Conservation (phyloP, 306 rosid species). For the Cicer bijugum region DNA sequence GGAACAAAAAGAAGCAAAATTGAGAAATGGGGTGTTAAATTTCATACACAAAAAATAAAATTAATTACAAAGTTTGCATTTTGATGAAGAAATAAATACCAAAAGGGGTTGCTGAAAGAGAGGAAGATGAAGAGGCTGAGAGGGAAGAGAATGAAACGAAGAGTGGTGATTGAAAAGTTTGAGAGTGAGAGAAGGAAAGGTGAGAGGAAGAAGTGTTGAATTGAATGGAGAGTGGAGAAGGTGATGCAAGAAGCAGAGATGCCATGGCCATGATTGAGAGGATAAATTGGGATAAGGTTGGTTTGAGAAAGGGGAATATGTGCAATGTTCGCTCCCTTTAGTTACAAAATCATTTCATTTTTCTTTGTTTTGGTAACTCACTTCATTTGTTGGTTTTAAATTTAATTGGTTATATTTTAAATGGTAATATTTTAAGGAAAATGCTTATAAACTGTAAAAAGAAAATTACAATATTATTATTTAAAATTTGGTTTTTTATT, state of each 20-base stretch:
- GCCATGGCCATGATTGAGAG: constrained; percentile 69
- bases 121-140: constrained; percentile 46
- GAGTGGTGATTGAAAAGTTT: constrained; percentile 55
- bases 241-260: constrained; percentile 61
- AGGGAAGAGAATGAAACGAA: constrained; percentile 46
- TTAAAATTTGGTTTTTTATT: no score
- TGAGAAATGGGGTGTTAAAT: constrained; percentile 36
- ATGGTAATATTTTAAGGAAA: no score
- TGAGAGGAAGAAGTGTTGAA: constrained; percentile 47
- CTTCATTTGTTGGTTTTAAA: no score
- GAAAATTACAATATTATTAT: no score
- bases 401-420: no score
- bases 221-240: constrained; percentile 56
- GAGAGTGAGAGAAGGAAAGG: constrained; percentile 68
- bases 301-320: not conserved
- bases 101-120: constrained; percentile 53
- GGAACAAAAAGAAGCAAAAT: not conserved
- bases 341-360: no score
- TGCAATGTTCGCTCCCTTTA: not conserved
- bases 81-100: constrained; percentile 53
- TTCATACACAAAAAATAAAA: not conserved
- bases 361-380: no score
- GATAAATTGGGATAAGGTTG: constrained; percentile 48
- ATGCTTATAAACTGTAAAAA: no score
- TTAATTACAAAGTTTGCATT: not conserved